Conservation (phyloP, 805 yeast species). For the Yamadazyma sp. region DNA sequence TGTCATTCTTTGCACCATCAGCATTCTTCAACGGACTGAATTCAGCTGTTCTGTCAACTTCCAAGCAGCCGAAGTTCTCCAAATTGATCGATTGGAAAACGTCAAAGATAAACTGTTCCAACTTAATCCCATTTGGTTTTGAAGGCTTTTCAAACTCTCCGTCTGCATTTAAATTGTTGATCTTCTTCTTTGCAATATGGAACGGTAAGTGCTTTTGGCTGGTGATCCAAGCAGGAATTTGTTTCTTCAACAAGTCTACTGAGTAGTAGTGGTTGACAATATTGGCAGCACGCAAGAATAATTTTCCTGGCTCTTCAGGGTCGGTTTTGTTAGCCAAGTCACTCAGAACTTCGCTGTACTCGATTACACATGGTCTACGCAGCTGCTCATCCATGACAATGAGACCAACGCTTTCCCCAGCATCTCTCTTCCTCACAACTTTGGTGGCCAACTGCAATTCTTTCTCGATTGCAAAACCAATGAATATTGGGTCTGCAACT, state of each 20-base stretch:
- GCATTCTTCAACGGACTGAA: slow-evolving; percentile 95
- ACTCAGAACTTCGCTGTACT: slow-evolving; percentile 83
- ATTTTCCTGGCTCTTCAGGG: slow-evolving; percentile 47
- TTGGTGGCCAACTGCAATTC: slow-evolving; percentile 81
- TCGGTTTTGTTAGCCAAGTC: slow-evolving; percentile 71
- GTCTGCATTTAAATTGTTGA: slow-evolving; percentile 53
- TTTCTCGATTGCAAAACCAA: slow-evolving; percentile 78
- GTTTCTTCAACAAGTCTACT: slow-evolving; percentile 60
- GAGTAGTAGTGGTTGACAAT: slow-evolving; percentile 96
- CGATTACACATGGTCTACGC: slow-evolving; percentile 83
- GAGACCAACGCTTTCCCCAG: slow-evolving; percentile 87
- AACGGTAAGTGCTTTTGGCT: slow-evolving; percentile 75
- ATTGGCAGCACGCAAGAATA: slow-evolving; percentile 88
- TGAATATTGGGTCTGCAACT: slow-evolving; percentile 87
- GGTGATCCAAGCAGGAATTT: slow-evolving; percentile 68
- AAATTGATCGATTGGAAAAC: slow-evolving; percentile 80
- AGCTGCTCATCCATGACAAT: slow-evolving; percentile 66
- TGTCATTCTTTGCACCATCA: slow-evolving; percentile 76
- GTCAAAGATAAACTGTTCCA: slow-evolving; percentile 96
- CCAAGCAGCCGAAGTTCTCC: slow-evolving; percentile 81
- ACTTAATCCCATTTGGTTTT: slow-evolving; percentile 84
- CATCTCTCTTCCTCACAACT: slow-evolving; percentile 89
- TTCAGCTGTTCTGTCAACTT: slow-evolving; percentile 81
- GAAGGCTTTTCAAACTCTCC: slow-evolving; percentile 57
- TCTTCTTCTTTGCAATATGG: slow-evolving; percentile 92